These are phyloP conservation scores for Suzukiozyma palmioleophila DNA, from an alignment of 1,139 yeast species.

Conservation along the genomic window DNA sequence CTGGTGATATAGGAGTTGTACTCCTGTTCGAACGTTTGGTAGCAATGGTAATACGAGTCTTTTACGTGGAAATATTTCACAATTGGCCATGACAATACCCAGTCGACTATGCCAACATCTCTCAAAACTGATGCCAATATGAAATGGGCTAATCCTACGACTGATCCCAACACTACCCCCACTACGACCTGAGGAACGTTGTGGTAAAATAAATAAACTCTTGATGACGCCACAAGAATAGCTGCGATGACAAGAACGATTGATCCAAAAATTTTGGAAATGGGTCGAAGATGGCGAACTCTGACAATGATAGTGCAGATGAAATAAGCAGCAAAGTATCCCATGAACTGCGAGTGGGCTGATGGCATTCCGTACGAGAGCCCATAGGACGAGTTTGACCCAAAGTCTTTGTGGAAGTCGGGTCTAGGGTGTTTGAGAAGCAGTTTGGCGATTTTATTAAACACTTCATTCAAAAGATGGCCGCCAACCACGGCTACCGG, in stretches of 20 bases:
- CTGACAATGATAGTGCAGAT: slow-evolving; percentile 36
- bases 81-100: slow-evolving; percentile 50
- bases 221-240: slow-evolving; percentile 58
- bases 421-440: slow-evolving; percentile 76
- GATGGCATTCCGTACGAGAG: slow-evolving; percentile 94
- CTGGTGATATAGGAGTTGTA: slow-evolving; percentile 13
- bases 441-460: slow-evolving; percentile 66
- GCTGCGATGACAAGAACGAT: slow-evolving; percentile 26
- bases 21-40: slow-evolving; percentile 37
- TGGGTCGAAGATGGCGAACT: slow-evolving; percentile 17
- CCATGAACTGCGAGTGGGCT: slow-evolving; percentile 95
- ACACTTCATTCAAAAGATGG: slow-evolving; percentile 71
- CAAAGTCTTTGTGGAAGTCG: slow-evolving; percentile 46
- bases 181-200: slow-evolving; percentile 66
- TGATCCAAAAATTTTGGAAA: slow-evolving; percentile 21
- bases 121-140: slow-evolving; percentile 47
- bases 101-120: slow-evolving; percentile 57
- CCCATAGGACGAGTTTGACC: slow-evolving; percentile 37
- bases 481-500: slow-evolving; percentile 83
- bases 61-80: slow-evolving; percentile 46
- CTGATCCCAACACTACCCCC: slow-evolving; percentile 63
- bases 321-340: slow-evolving; percentile 69
- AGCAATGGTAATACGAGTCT: slow-evolving; percentile 50
- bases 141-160: slow-evolving; percentile 59
- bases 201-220: slow-evolving; percentile 80